Base-by-base conservation (phyloP, 192 early-diverging fungal genomes). In the Coemansia sp. region DNA sequence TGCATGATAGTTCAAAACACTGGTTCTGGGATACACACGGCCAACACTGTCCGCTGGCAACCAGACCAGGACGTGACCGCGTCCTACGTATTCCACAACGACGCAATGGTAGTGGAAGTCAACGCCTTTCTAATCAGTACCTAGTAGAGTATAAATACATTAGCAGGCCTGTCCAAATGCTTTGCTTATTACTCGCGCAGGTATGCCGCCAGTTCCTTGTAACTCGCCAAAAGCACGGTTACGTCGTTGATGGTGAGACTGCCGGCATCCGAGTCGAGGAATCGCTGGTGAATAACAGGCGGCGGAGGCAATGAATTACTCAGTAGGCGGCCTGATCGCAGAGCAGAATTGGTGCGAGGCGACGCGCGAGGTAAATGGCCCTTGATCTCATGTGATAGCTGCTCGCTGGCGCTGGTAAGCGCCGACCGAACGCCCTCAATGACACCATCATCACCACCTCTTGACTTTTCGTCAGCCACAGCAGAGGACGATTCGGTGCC, bases 1-100 rank as follows among this genome's bases (percentile, higher is more conserved):
- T 79, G 76, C 53, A 68, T 70, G 15, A 60, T 79, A 12, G 68
- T 73, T 24, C 66, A 79, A 24, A 79, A 73, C 56, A 72, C 62
- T 2, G 70, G 57, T 8, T 56, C 58, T 4, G 76, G 76, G 22
- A 64, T 72, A 38, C 70, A 79, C 27, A 68, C 72, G 12, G 48
- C 58, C 33, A 68, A 69, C 12, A 38, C 66, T 17, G 55, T 68
- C 19, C 53, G 33, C 19, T 79, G 76, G 76, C 66, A 79, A 29
- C 60, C 72, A 7, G 9, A 14, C 8, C 43, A 41, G 8, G 76
- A 79, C 46, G 17, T 29, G 12, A 17, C 72, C n/a, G 66, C 61
- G 5, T 63, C 56, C 3, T 69, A 65, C 63, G 46, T 65, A 33
- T 69, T 63, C 44, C 58, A 65, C 39, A 79, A 68, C 56, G 38